A percentile compares a stretch with the other conserved stretches of the same genome.
phyloP scores from a whole-genome alignment of 306 rosid species.

The Spatholobus suberectus region DNA sequence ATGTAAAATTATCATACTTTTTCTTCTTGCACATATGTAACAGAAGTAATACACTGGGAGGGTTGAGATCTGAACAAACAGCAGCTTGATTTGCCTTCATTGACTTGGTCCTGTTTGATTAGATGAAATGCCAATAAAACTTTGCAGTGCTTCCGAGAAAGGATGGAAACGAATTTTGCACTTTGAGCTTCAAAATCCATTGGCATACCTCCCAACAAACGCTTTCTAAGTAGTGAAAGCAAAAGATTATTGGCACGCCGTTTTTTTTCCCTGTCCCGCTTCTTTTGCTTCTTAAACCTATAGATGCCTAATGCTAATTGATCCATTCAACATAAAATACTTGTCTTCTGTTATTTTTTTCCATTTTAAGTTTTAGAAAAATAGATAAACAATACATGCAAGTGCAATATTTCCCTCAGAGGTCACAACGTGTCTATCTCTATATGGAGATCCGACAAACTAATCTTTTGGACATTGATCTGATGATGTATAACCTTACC shows the following conservation, averaged over 20 bases:
- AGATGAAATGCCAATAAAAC: constrained; percentile 26
- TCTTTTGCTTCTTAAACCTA: not conserved
- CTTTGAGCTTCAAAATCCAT: constrained; percentile 43
- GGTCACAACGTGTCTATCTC: not conserved
- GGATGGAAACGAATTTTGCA: constrained; percentile 35
- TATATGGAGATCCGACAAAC: constrained; percentile 1
- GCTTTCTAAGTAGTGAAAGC: constrained; percentile 41
- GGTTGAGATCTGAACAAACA: not conserved
- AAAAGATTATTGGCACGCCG: constrained; percentile 23
- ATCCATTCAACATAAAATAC: constrained; percentile 1
- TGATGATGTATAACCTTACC: constrained; percentile 20
- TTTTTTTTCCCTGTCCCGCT: not conserved
- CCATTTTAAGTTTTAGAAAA: not conserved
- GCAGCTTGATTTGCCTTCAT: not conserved
- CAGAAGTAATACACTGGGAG: not conserved
- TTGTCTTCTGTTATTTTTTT: not conserved
- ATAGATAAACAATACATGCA: not conserved
- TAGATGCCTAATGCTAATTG: constrained; percentile 11
- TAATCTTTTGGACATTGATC: not conserved
- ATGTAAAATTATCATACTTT: not conserved
- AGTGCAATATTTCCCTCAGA: not conserved
- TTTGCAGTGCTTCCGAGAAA: constrained; percentile 44
- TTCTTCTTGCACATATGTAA: not conserved
- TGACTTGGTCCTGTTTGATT: constrained; percentile 36
- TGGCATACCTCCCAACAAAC: constrained; percentile 35